Evolutionary conservation across 805 yeast species (phyloP), one percentile per base, ranked within the genome.

Genomic region (Candida lessepsii): DNA sequence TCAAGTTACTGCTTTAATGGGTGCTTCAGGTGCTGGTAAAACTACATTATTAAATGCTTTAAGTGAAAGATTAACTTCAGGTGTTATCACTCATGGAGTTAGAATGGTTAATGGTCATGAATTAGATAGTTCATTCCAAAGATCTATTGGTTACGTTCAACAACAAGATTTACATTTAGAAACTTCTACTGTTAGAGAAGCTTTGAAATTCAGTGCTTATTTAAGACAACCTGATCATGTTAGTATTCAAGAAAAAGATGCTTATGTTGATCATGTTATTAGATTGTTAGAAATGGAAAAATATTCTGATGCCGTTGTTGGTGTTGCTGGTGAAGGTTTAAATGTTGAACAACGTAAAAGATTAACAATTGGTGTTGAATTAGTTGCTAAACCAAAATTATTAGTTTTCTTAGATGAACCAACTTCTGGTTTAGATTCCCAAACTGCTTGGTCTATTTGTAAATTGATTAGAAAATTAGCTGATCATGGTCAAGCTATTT

Each of bases 21-120:
- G 93, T 54, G 86, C 83, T 39, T 84, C 91, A 28, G 93, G 93
- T 65, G 93, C 93, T 30, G 93, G 93, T 65, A 84, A 84, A 54
- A 84, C 93, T 17, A 85, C 91, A 2, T 66, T 84, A 42, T 69
- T 85, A 51, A 83, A 84, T 60, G 81, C 83, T 49, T 71, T 85
- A 46, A 82, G 89, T 18, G 86, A 81, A 53, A 75, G 91, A 60
- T 77, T 82, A 40, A 76, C 81, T 31, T 67, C 76, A 58, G 93
- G 91, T 61, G 80, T 76, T n/a, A 76, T 84, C 29, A 75, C 87
- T 27, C 86, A 86, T 52, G 83, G 81, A 50, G 73, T 48, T 17
- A 53, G 71, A 51, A 56, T 81, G 59, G 90, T 84, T 19, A 83
- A 84, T 55, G 89, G 88, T 38, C 71, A 71, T 39, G 71, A 77